Percentiles rank a stretch among this genome's conserved stretches.
These are phyloP conservation scores for Blastomyces emzantsi DNA, from an alignment of 2,329 filamentous ascomycete genomes.

Conservation along the genomic window DNA sequence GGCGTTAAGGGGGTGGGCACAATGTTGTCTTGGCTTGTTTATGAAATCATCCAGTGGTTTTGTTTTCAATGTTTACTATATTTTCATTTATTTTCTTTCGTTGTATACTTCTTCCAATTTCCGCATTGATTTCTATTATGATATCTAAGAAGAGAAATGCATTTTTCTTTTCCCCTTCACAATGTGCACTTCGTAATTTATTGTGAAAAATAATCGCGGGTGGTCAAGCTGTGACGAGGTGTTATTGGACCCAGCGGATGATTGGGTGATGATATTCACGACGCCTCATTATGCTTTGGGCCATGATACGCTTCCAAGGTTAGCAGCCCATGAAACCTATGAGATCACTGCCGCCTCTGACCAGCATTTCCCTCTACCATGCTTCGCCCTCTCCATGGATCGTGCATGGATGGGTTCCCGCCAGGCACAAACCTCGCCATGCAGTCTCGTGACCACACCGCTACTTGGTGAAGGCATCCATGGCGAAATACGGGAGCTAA, in stretches of 20 bases:
- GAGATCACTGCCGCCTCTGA: not conserved
- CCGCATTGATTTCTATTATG: not conserved
- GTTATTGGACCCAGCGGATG: too few species aligned
- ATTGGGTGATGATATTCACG: not conserved
- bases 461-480: not conserved
- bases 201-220: not conserved
- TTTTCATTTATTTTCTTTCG: not conserved
- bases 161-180: not conserved
- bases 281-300: not conserved
- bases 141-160: not conserved
- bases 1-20: conserved; percentile 1
- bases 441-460: not conserved
- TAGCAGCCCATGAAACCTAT: not conserved
- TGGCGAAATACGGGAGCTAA: conserved; percentile 4
- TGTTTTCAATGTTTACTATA: not conserved
- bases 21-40: not conserved
- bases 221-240: not conserved
- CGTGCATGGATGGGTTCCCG: not conserved
- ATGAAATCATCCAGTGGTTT: not conserved
- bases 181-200: not conserved
- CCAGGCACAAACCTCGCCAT: conserved; percentile 6
- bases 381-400: not conserved
- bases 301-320: not conserved
- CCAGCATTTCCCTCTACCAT: not conserved
- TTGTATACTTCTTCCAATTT: not conserved